Evolutionary conservation across 345 rosid genomes (phyloP).

Genomic region (Tarenaya hassleriana): DNA sequence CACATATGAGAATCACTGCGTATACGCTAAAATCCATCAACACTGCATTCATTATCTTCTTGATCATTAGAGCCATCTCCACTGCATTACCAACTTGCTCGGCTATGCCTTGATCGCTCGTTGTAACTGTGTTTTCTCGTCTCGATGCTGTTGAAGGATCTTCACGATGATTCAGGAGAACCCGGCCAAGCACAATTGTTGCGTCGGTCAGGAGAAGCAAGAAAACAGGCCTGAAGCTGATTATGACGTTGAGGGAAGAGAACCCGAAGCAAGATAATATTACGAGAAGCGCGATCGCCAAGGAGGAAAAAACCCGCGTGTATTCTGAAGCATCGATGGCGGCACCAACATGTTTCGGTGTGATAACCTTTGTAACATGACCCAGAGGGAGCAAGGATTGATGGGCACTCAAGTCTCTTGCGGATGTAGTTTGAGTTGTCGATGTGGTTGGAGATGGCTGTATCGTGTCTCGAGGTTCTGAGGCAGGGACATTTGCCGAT

Average conservation of each 20-base stretch:
- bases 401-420: slow-evolving; percentile 21
- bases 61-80: slow-evolving; percentile 51
- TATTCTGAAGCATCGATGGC: slow-evolving; percentile 49
- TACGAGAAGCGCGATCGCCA: slow-evolving; percentile 41
- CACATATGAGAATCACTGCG: slow-evolving; percentile 46
- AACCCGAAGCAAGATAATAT: slow-evolving; percentile 48
- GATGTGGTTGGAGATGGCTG: slow-evolving; percentile 24
- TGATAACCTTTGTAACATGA: slow-evolving; percentile 22
- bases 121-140: slow-evolving; percentile 26
- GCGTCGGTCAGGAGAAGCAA: slow-evolving; percentile 53
- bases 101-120: slow-evolving; percentile 37
- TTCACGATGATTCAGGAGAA: slow-evolving; percentile 32
- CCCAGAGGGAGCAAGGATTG: slow-evolving; percentile 25
- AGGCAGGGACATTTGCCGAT: slow-evolving; percentile 19
- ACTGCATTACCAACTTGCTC: slow-evolving; percentile 56
- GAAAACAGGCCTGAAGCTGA: slow-evolving; percentile 63
- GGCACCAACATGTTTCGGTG: slow-evolving; percentile 44
- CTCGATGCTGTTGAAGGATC: slow-evolving; percentile 16
- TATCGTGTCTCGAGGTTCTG: slow-evolving; percentile 19
- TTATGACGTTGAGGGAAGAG: slow-evolving; percentile 44
- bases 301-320: slow-evolving; percentile 43
- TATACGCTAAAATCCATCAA: slow-evolving; percentile 68
- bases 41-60: slow-evolving; percentile 59
- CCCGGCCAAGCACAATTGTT: slow-evolving; percentile 42
- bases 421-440: slow-evolving; percentile 31